Conservation (phyloP, 1,284 basidiomycete genomes). For the Ustilago crameri region DNA sequence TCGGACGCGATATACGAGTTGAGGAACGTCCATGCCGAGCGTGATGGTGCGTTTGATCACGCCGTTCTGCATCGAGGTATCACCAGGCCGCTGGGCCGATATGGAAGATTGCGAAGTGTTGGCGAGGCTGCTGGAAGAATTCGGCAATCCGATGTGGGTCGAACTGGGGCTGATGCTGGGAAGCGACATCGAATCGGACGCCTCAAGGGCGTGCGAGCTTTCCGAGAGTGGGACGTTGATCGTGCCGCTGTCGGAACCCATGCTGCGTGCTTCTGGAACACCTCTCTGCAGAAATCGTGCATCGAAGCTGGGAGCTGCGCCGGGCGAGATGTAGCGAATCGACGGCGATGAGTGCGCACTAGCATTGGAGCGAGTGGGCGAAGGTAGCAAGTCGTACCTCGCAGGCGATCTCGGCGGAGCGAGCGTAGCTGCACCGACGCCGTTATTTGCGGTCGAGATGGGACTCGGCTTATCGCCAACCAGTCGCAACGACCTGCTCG, state of each 20-base stretch:
- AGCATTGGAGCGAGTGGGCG: conserved; percentile 38
- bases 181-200: conserved; percentile 31
- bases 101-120: conserved; percentile 20
- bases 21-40: conserved; percentile 52
- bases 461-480: conserved; percentile 20
- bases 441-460: conserved; percentile 1
- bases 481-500: conserved; percentile 21
- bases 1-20: conserved; percentile 43
- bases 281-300: conserved; percentile 9
- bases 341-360: conserved; percentile 35
- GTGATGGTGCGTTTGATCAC: conserved; percentile 55
- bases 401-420: conserved; percentile 38
- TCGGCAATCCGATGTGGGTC: conserved; percentile 27
- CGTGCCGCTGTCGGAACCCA: conserved; percentile 4
- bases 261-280: conserved; percentile 3
- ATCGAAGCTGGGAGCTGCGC: conserved; percentile 19
- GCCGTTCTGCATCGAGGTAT: conserved; percentile 1
- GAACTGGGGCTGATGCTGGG: conserved; percentile 36
- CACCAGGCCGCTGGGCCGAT: conserved; percentile 2
- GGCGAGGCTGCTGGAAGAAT: conserved; percentile 22
- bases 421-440: conserved; percentile 6
- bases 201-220: conserved; percentile 3
- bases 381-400: conserved; percentile 22
- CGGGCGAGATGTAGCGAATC: conserved; percentile 43
- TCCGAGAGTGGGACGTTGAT: conserved; percentile 12